Base-by-base conservation (phyloP, 768 basidiomycete genomes). In the Mycena venus region DNA sequence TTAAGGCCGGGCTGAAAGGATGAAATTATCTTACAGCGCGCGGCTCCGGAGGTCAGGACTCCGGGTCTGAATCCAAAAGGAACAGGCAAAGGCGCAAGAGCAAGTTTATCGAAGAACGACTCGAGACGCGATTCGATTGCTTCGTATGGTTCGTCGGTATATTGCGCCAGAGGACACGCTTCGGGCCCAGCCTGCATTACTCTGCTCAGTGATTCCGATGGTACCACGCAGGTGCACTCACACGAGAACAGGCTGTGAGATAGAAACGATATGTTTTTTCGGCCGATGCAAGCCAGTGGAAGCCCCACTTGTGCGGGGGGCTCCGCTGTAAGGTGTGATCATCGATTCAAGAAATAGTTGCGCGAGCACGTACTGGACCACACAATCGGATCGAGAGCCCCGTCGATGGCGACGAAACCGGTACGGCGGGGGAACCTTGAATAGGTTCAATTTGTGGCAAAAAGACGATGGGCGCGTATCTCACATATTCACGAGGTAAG, bases 401-500 rank as follows among this genome's bases (percentile, higher is more conserved):
- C 79, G 64, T 80, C 78, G 29, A 80, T 78, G 49, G 70, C 75
- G n/a, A 73, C 76, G 42, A 77, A 78, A 0, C 80, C 80, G 27
- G 69, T 72, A 10, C 79, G 76, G 32, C 59, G 34, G 5, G 80
- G 80, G 29, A 80, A 56, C 78, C 79, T 80, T n/a, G 17, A 0
- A 8, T 3, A n/a, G 25, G 1, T 27, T 34, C 29, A 67, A 36
- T 10, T 23, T 3, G 23, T 38, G 2, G 11, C 9, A 11, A 17
- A 23, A 5, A n/a, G n/a, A 15, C 15, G 15, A 25, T 1, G 21
- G 17, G 36, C 9, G 7, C 1, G 21, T 9, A 49, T 65, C 77
- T 51, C 58, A 77, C 79, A 80, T 80, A 53, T 80, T 80, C 15
- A 77, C 80, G 3, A 80, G 74, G 49, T 80, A 80, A 14, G 79